phyloP scores from a whole-genome alignment of 257 asterid species.

The Petunia secreta region DNA sequence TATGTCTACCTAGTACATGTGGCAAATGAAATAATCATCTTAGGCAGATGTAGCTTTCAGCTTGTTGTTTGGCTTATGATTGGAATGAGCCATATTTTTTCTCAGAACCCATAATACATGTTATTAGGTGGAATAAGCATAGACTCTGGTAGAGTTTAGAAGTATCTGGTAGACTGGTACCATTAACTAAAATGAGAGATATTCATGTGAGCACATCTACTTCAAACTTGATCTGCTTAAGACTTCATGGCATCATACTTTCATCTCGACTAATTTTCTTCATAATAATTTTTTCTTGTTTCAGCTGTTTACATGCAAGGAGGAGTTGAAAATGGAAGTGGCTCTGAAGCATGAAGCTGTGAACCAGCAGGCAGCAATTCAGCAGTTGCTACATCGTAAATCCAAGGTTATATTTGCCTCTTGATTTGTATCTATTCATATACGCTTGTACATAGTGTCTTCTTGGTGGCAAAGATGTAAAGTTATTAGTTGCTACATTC shows the following conservation, averaged over 20 bases:
- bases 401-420: constrained; percentile 55
- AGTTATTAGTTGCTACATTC: constrained; percentile 7
- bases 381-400: constrained; percentile 65
- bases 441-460: not conserved
- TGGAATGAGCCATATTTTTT: not conserved
- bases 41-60: not conserved
- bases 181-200: not conserved
- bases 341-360: constrained; percentile 61
- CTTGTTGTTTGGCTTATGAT: constrained; percentile 7
- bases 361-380: constrained; percentile 46
- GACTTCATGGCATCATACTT: not conserved
- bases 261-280: not conserved
- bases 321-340: constrained; percentile 60
- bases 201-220: constrained; percentile 2
- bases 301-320: constrained; percentile 61
- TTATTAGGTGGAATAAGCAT: not conserved
- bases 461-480: constrained; percentile 3
- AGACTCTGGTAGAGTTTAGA: not conserved
- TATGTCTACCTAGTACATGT: not conserved
- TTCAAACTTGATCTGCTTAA: constrained; percentile 6
- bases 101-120: constrained; percentile 7
- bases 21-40: not conserved
- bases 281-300: not conserved
- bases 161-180: not conserved
- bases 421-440: constrained; percentile 3